Evolutionary conservation across 2,329 filamentous ascomycete genomes (phyloP).

Genomic region (Nemania abortiva): DNA sequence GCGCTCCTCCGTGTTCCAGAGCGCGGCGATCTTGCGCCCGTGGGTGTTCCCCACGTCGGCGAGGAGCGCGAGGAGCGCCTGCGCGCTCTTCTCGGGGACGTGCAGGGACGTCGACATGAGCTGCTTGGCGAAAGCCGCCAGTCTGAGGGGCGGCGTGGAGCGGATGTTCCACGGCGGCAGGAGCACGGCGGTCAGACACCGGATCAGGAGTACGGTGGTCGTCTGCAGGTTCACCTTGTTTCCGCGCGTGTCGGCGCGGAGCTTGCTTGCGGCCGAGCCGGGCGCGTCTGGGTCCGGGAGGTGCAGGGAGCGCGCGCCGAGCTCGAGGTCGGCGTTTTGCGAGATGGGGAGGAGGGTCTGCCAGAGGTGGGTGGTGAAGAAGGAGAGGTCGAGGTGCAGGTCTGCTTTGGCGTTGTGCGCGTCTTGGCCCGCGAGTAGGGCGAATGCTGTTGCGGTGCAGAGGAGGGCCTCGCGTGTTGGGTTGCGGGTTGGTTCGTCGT

Average conservation of each 20-base stretch:
- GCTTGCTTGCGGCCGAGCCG: slow-evolving; percentile 52
- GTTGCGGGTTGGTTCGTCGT: slow-evolving; percentile 70
- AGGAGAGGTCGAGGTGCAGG: slow-evolving; percentile 90
- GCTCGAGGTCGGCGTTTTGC: slow-evolving; percentile 87
- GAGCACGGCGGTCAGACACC: slow-evolving; percentile 84
- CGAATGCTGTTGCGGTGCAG: slow-evolving; percentile 95
- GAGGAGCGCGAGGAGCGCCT: slow-evolving; percentile 83
- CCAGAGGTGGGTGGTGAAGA: slow-evolving; percentile 96
- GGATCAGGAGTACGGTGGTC: slow-evolving; percentile 90
- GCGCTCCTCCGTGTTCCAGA: slow-evolving; percentile 96
- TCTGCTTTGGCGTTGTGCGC: slow-evolving; percentile 84
- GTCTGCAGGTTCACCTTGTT: slow-evolving; percentile 94
- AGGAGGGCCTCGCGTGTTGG: slow-evolving; percentile 88
- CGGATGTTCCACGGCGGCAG: slow-evolving; percentile 80
- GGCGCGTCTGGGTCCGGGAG: slow-evolving; percentile 72
- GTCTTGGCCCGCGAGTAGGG: slow-evolving; percentile 95
- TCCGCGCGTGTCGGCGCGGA: slow-evolving; percentile 57
- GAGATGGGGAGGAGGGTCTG: slow-evolving; percentile 82
- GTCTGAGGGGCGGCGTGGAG: slow-evolving; percentile 80
- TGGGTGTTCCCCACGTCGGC: slow-evolving; percentile 84
- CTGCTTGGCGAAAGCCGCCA: slow-evolving; percentile 95
- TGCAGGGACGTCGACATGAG: slow-evolving; percentile 86
- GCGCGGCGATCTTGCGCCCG: slow-evolving; percentile 80
- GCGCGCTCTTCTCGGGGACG: slow-evolving; percentile 87
- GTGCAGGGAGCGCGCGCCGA: slow-evolving; percentile 78